Percentiles rank a stretch among this genome's conserved stretches.
These are phyloP conservation scores for Elsinoe batatas DNA, from an alignment of 2,329 filamentous ascomycete genomes.

Conservation along the genomic window DNA sequence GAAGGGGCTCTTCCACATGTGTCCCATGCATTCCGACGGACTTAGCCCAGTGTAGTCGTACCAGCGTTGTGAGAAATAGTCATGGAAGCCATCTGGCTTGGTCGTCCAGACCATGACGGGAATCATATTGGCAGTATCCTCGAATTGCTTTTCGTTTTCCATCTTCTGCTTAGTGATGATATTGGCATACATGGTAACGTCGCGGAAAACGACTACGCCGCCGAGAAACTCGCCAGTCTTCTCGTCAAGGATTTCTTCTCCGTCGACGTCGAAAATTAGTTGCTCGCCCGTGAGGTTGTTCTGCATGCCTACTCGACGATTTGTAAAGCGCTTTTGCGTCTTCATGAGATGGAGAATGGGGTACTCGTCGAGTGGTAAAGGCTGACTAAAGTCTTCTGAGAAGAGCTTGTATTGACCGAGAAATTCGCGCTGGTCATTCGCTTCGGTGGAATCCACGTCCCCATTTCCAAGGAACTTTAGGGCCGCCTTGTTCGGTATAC, in stretches of 20 bases:
- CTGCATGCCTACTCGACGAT: constrained; percentile 54
- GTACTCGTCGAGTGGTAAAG: constrained; percentile 50
- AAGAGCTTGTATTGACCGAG: constrained; percentile 52
- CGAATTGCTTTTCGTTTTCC: constrained; percentile 63
- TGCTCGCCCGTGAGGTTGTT: constrained; percentile 43
- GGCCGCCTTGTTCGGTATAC: constrained; percentile 60
- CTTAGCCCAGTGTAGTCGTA: constrained; percentile 66
- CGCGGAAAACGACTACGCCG: constrained; percentile 60
- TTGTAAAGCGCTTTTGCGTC: constrained; percentile 50
- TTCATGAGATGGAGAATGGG: constrained; percentile 56
- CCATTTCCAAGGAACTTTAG: constrained; percentile 31
- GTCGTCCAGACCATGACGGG: constrained; percentile 60
- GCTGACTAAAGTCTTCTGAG: constrained; percentile 54
- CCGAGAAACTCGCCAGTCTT: constrained; percentile 62
- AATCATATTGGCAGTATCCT: constrained; percentile 60
- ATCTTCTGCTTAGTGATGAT: constrained; percentile 60
- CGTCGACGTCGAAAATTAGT: constrained; percentile 54
- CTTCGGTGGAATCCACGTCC: constrained; percentile 28
- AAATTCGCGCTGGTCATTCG: constrained; percentile 40
- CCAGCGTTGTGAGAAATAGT: constrained; percentile 72
- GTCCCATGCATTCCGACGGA: constrained; percentile 52
- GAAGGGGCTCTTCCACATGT: constrained; percentile 52
- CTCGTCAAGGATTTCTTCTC: constrained; percentile 58
- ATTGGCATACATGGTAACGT: constrained; percentile 60
- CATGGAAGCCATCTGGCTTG: constrained; percentile 52